phyloP scores from a whole-genome alignment of 2,329 filamentous ascomycete species.

The Beauveria medogensis region DNA sequence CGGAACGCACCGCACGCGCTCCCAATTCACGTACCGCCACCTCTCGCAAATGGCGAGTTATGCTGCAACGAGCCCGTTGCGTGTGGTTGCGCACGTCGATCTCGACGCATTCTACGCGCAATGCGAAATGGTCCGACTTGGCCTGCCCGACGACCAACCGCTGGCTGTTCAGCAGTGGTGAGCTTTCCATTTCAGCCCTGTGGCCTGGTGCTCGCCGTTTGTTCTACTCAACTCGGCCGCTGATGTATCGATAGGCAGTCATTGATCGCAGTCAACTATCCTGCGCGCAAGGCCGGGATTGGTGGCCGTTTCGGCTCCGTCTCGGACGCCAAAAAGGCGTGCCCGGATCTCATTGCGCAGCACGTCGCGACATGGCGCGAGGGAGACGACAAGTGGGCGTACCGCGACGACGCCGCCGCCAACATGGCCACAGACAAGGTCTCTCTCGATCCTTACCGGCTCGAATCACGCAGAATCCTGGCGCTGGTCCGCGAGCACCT shows the following conservation, averaged over 20 bases:
- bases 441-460: slow-evolving; percentile 82
- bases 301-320: slow-evolving; percentile 65
- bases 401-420: slow-evolving; percentile 70
- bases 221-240: neutral
- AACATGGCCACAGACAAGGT: slow-evolving; percentile 88
- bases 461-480: slow-evolving; percentile 77
- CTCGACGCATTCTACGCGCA: slow-evolving; percentile 97
- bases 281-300: slow-evolving; percentile 74
- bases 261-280: slow-evolving; percentile 92
- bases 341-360: slow-evolving; percentile 75
- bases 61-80: slow-evolving; percentile 65
- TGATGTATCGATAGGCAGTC: neutral
- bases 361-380: slow-evolving; percentile 95
- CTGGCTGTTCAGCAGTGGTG: slow-evolving; percentile 92
- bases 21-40: slow-evolving; percentile 78
- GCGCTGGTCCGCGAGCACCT: slow-evolving; percentile 67
- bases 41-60: slow-evolving; percentile 67
- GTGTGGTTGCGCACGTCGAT: slow-evolving; percentile 85
- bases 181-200: slow-evolving; percentile 11
- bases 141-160: slow-evolving; percentile 64
- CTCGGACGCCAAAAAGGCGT: slow-evolving; percentile 76
- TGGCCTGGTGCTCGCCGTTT: too few relatives aligned
- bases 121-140: slow-evolving; percentile 85
- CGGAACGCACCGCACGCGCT: slow-evolving; percentile 33
- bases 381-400: slow-evolving; percentile 86